Evolutionary conservation across 306 rosid species (phyloP), one percentile per base, ranked within the genome.

Genomic region (Castanopsis chinensis): DNA sequence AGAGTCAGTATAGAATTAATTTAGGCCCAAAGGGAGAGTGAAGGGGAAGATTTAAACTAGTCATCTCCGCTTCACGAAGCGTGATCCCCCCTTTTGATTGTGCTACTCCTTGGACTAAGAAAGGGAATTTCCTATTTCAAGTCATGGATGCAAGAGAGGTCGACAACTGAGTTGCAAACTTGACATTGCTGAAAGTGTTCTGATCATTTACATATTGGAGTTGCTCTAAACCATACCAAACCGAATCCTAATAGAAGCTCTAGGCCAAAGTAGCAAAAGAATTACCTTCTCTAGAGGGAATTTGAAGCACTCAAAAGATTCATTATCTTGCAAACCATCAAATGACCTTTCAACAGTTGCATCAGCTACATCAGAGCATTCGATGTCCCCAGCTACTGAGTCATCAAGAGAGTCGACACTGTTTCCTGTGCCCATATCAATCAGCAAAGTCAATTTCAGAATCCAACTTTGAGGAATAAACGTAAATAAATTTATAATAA

Each of bases 261-360:
- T 58, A 18, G 76, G 52, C 73, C 57, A 59, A 74, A 33, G 45
- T 32, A 37, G 72, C 64, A 63, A 54, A 23, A 72, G 52, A 80
- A 45, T 72, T 83, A 90, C 97, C 89, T 43, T 80, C 78, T 82
- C 86, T 56, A 32, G 61, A 77, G 81, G 63, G 65, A 85, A 72
- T 65, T 79, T 78, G 45, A 61, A 77, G 81, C 74, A 74, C 67
- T 79, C 70, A 28, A 88, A 81, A n/a, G 83, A 84, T 76, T 83
- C 83, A 65, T 51, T 74, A 74, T 82, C 85, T 64, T 80, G 85
- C 28, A 72, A 73, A 84, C 83, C 81, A 79, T 79, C 79, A 6
- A 64, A 45, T 69, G 85, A 65, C 45, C 73, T 84, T 82, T 85
- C 84, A 77, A 78, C 80, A 49, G 67, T 82, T 41, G 73, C 41